Evolutionary conservation across 768 basidiomycete genomes (phyloP), one percentile per base, ranked within the genome.

Genomic region (Podaxis mareebaensis): DNA sequence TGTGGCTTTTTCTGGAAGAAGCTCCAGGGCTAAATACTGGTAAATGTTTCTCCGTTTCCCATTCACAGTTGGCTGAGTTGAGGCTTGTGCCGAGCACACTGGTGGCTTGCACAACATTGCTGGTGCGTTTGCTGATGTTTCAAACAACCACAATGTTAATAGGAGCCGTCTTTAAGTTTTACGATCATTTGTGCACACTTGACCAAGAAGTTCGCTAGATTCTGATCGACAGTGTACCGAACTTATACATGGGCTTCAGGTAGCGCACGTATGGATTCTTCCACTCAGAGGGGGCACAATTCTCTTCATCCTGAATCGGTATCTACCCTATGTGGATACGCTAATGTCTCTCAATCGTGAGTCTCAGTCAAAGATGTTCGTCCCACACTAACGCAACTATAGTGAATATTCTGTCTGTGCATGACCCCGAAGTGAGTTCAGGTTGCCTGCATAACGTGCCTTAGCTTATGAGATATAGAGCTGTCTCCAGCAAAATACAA

Each of bases 281-380:
- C 70, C 75, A 3, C 67, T 73, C 64, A 65, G 71, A 6, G 48
- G 75, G 28, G 73, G 75, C 22, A 71, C 73, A 2, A 40, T 74
- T 28, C 67, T 79, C 7, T 79, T 78, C 69, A 70, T 76, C 39
- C 66, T 78, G 42, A 79, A 79, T 67, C 74, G 78, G 33, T 79
- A 79, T 62, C 67, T 77, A 10, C 78, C 78, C 4, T 77, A 78
- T 60, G 64, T 78, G 20, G 77, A 78, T 62, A 78, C 75, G 1
- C 70, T 78, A 40, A 52, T 78, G 65, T 72, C 75, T 24, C 67
- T 78, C 28, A 64, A 70, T 46, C 66, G 77, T 77, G 36, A 12
- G 74, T 42, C 33, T 24, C 20, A 4, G 49, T n/a, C 7, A 22
- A 13, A 10, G 7, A 4, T 11, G 49, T 24, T 24, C 11, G 12